Conservation (phyloP, 228 moss, liverwort and hornwort genomes). For the Sphagnum magellanicum region DNA sequence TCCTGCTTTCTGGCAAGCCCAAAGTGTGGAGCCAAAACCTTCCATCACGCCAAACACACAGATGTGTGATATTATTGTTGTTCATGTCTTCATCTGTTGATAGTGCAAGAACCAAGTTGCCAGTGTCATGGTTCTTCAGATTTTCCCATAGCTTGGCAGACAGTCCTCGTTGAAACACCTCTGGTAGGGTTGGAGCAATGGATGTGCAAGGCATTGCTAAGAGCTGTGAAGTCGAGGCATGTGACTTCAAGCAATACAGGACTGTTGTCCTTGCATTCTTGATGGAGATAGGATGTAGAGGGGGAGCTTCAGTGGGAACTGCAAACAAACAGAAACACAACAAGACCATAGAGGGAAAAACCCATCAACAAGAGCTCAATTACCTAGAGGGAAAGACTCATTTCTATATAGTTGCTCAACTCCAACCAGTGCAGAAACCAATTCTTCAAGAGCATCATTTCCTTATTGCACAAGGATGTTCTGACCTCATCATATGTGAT, state of each 20-base stretch:
- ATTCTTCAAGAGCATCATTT: too few relatives aligned
- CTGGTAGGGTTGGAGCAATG: constrained; percentile 46
- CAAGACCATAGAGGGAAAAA: neutral
- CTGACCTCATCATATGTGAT: too few relatives aligned
- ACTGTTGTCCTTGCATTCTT: constrained; percentile 28
- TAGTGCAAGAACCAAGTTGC: constrained; percentile 38
- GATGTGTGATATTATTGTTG: constrained; percentile 32
- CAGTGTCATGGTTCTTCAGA: constrained; percentile 35
- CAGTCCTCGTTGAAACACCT: constrained; percentile 47
- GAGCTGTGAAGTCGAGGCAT: constrained; percentile 34
- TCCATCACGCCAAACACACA: constrained; percentile 55
- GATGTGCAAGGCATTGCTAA: constrained; percentile 58
- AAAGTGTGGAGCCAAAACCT: constrained; percentile 56
- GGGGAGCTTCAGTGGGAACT: constrained; percentile 24
- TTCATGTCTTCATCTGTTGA: constrained; percentile 42
- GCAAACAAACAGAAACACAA: constrained; percentile 11
- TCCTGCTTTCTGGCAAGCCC: constrained; percentile 18
- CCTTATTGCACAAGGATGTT: too few relatives aligned
- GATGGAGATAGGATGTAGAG: constrained; percentile 29
- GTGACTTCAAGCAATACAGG: constrained; percentile 23
- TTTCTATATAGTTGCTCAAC: too few relatives aligned
- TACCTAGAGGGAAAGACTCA: too few relatives aligned
- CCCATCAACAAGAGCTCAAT: too few relatives aligned
- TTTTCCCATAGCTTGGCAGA: constrained; percentile 55
- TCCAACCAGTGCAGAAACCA: too few relatives aligned